Conservation (phyloP, 176 grass and related monocot genomes). For the Microstegium vimineum region DNA sequence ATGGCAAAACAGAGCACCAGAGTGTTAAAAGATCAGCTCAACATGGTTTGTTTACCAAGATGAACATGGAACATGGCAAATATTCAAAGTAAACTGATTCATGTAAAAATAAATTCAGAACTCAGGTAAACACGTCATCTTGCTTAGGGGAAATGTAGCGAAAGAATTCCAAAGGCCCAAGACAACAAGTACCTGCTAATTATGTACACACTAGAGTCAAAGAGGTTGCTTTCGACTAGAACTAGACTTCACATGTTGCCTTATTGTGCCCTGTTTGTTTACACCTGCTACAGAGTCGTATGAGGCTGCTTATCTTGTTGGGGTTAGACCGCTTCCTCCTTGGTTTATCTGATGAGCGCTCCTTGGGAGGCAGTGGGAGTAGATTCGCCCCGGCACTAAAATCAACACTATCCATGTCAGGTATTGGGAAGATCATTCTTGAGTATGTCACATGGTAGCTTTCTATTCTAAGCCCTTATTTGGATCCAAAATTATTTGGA, state of each 20-base stretch:
- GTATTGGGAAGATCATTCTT: slow-evolving; percentile 57
- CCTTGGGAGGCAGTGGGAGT: slow-evolving; percentile 53
- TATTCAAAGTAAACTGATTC: background rate
- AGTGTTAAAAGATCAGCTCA: background rate
- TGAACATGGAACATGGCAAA: background rate
- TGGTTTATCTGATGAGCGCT: slow-evolving; percentile 54
- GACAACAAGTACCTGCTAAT: slow-evolving; percentile 28
- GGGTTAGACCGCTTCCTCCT: slow-evolving; percentile 85
- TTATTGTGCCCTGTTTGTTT: slow-evolving; percentile 88
- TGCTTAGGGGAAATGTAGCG: background rate
- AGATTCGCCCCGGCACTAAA: slow-evolving; percentile 42
- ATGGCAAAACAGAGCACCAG: background rate
- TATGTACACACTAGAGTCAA: slow-evolving; percentile 9
- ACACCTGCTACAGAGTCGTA: slow-evolving; percentile 83
- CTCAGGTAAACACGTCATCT: background rate
- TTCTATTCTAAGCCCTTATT: too few relatives aligned
- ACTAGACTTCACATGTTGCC: slow-evolving; percentile 76
- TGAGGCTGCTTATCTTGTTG: slow-evolving; percentile 51
- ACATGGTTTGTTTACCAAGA: background rate
- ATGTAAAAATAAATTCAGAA: background rate
- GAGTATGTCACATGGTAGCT: slow-evolving; percentile 72
- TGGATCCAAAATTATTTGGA: too few relatives aligned
- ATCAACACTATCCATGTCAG: slow-evolving; percentile 76
- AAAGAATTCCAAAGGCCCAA: background rate
- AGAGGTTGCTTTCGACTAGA: slow-evolving; percentile 28